These are phyloP conservation scores for Moringa oleifera DNA, from an alignment of 345 rosid species.

Conservation along the genomic window DNA sequence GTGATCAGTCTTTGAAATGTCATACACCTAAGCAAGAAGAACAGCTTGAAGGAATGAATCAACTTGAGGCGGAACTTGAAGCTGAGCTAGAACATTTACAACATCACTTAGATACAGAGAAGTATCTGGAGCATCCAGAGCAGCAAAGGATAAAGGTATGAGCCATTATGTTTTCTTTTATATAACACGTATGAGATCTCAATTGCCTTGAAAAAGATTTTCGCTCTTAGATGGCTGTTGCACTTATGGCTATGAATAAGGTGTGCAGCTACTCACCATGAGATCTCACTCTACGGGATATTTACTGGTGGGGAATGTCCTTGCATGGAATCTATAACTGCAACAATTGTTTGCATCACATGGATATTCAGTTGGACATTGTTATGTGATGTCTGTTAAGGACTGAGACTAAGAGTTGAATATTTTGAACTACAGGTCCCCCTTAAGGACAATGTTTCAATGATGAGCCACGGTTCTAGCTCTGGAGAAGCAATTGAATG, in stretches of 20 bases:
- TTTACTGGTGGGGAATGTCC: neutral
- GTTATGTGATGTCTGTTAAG: no score
- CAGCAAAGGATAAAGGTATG: conserved; percentile 30
- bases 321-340: no score
- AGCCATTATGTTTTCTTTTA: neutral
- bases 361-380: no score
- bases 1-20: conserved; percentile 26
- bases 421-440: neutral
- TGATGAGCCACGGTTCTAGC: conserved; percentile 4
- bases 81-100: conserved; percentile 61
- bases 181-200: no score
- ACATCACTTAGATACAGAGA: conserved; percentile 40
- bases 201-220: no score
- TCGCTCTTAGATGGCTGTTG: neutral
- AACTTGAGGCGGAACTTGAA: conserved; percentile 73
- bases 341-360: no score
- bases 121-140: conserved; percentile 13
- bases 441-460: neutral
- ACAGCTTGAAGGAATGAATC: conserved; percentile 41
- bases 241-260: neutral
- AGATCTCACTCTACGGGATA: neutral
- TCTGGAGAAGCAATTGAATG: conserved; percentile 36
- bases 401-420: neutral
- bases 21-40: conserved; percentile 22
- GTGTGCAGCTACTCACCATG: no score